Conservation (phyloP, 495 filamentous ascomycete species). For the Astrocystis sublimbata region DNA sequence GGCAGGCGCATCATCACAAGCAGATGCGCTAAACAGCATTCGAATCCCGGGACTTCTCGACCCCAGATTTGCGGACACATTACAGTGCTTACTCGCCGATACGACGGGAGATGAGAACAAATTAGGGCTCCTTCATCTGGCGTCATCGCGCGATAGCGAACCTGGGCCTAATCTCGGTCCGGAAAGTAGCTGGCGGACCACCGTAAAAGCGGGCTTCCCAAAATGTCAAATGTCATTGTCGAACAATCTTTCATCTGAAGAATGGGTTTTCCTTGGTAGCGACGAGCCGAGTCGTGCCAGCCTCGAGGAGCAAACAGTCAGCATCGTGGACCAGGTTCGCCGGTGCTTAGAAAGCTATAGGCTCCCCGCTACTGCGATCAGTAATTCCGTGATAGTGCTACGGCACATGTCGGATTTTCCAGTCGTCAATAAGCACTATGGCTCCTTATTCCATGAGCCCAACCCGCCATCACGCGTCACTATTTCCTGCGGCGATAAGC, state of each 20-base stretch:
- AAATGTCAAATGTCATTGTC: conserved; percentile 5
- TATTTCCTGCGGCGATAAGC: conserved; percentile 66
- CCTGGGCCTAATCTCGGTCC: background rate
- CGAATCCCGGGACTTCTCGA: conserved; percentile 52
- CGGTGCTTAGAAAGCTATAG: conserved; percentile 26
- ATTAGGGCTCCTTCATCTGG: background rate
- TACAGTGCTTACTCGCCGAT: conserved; percentile 7
- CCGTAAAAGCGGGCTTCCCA: background rate
- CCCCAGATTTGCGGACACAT: conserved; percentile 39
- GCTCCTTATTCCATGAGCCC: conserved; percentile 64
- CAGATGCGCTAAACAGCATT: conserved; percentile 29
- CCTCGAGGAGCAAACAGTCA: conserved; percentile 38
- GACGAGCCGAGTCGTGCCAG: conserved; percentile 10
- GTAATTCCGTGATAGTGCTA: conserved; percentile 74
- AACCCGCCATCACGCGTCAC: conserved; percentile 86
- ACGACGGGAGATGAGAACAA: conserved; percentile 12
- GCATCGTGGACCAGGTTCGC: conserved; percentile 39
- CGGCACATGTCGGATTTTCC: conserved; percentile 78
- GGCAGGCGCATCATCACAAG: background rate
- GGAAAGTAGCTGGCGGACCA: background rate
- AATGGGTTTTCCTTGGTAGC: conserved; percentile 28
- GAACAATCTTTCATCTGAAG: conserved; percentile 12
- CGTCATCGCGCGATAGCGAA: background rate
- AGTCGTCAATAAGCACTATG: conserved; percentile 72
- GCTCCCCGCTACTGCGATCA: conserved; percentile 57